phyloP scores from a whole-genome alignment of 768 basidiomycete genomes.

The Russula sp. region DNA sequence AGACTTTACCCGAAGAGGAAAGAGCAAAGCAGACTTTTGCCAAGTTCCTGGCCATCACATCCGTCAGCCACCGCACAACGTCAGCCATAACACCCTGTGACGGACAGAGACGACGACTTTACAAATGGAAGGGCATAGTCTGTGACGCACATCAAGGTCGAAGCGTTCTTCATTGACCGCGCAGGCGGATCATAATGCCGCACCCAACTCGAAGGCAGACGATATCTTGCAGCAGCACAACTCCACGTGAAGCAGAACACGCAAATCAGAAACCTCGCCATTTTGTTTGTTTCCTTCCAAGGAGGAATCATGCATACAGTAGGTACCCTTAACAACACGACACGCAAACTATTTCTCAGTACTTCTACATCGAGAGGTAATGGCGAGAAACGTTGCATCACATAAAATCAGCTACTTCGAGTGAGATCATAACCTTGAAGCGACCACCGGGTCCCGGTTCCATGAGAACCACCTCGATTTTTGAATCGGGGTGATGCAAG shows the following conservation, averaged over 20 bases:
- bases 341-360: no score
- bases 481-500: neutral
- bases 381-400: neutral
- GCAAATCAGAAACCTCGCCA: no score
- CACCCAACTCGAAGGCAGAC: conserved; percentile 7
- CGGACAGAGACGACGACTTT: neutral
- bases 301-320: no score
- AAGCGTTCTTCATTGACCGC: neutral
- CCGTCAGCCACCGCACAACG: no score
- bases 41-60: no score
- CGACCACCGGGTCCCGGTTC: neutral
- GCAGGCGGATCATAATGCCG: neutral
- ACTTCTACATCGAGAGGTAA: neutral
- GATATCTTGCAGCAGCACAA: conserved; percentile 13
- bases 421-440: neutral
- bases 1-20: no score
- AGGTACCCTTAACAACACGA: no score
- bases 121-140: no score
- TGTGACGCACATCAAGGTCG: neutral
- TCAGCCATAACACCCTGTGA: no score
- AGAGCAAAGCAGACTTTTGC: no score
- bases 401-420: neutral
- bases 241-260: neutral
- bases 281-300: no score
- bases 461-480: neutral